Evolutionary conservation across 179 eudicot genomes (phyloP), one percentile per base, ranked within the genome.

Genomic region (Silene coronaria): DNA sequence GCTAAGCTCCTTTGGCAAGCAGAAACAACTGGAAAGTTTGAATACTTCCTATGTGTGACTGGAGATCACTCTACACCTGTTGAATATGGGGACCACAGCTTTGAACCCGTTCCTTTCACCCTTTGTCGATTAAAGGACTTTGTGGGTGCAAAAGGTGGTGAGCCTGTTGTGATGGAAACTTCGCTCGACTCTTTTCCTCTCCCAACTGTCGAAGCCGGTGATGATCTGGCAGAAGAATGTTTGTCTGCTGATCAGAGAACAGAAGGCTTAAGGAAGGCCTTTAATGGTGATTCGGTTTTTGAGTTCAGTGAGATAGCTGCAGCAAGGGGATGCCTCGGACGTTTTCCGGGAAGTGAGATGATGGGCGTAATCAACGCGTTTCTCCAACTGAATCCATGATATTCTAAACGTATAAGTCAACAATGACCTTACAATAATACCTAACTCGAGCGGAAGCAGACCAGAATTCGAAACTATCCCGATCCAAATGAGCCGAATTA

Each of bases 21-120:
- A 0, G 93, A 95, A 84, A 82, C 88, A 74, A 78, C 82, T 5
- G 96, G 97, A n/a, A 82, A 74, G 6, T 92, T 83, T 62, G 82
- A 89, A 60, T 95, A 83, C 81, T 92, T 75, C 82, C 82, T 95
- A 8, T 92, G 99, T 74, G 89, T 95, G 59, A 92, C 97, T 0
- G 98, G 99, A 36, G 98, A 94, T 76, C 98, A 94, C 83, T 94
- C 98, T 32, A 94, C 98, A 48, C 98, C 98, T 0, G 97, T 94
- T 24, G 98, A 94, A 36, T 94, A 91, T 62, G 98, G 98, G 2
- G 98, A 94, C 86, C 98, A 94, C 87, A 94, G 99, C 86, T 92
- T 90, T 58, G 96, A 95, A 85, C 95, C 97, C 0, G 97, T 95
- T 28, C 99, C 99, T 21, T 92, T 95, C 74, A 51, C 97, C 14